Percentiles rank a stretch among this genome's conserved stretches.
phyloP scores from a whole-genome alignment of 2,329 filamentous ascomycete species.

The Shiraia sp. region DNA sequence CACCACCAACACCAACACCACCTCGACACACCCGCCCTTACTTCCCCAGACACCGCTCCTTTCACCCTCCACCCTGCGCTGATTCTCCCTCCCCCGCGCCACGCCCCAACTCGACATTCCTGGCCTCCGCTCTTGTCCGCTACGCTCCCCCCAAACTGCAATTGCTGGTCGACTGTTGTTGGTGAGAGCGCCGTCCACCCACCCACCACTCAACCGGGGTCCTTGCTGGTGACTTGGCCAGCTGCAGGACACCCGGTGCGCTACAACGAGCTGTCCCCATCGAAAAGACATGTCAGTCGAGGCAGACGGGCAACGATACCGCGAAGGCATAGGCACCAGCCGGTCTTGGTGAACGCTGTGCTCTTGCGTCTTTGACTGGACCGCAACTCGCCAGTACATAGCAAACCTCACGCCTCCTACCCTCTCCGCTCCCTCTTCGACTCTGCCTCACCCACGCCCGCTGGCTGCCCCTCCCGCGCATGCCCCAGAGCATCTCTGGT shows the following conservation, averaged over 20 bases:
- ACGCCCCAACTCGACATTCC: not conserved
- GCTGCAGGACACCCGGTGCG: slow-evolving; percentile 23
- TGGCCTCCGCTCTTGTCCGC: not conserved
- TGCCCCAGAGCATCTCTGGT: slow-evolving; percentile 6
- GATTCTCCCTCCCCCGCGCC: too few species aligned
- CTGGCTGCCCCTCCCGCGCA: slow-evolving; percentile 1
- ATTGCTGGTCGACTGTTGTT: slow-evolving; percentile 5
- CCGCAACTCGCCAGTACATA: slow-evolving; percentile 5
- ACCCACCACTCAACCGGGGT: slow-evolving; percentile 22
- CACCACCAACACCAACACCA: too few species aligned
- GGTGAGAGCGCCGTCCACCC: slow-evolving; percentile 7
- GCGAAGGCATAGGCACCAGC: slow-evolving; percentile 50
- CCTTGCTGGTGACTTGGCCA: slow-evolving; percentile 33
- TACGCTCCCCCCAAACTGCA: not conserved
- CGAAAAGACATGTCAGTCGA: slow-evolving; percentile 45
- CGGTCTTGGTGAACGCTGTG: slow-evolving; percentile 44
- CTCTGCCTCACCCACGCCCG: not conserved
- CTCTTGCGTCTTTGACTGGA: slow-evolving; percentile 14
- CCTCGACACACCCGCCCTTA: too few species aligned
- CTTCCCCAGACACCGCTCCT: too few species aligned
- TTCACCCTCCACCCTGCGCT: too few species aligned
- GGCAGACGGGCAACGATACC: slow-evolving; percentile 44
- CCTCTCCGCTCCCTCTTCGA: not conserved
- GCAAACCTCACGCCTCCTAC: not conserved
- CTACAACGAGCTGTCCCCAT: slow-evolving; percentile 8